Percentiles rank a stretch among this genome's conserved stretches.
Evolutionary conservation across 1,139 yeast genomes (phyloP).

Genomic region (Zygoascus hellenicus): DNA sequence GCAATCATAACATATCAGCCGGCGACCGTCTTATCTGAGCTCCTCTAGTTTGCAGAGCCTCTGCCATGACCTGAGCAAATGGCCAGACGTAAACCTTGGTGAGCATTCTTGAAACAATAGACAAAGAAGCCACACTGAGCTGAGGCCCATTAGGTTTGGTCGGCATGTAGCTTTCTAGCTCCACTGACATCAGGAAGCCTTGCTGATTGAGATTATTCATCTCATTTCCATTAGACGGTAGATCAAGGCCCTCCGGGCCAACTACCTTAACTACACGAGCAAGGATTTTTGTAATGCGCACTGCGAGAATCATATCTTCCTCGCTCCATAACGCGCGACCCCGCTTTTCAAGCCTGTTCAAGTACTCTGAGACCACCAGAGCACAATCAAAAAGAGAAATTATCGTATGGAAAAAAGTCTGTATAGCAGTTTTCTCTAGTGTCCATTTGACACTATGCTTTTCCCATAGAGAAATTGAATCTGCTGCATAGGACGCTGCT

Average conservation of each 20-base stretch:
- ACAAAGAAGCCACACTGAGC: slow-evolving; percentile 23
- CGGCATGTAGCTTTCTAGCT: slow-evolving; percentile 6
- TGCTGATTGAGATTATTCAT: neutral
- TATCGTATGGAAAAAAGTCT: slow-evolving; percentile 36
- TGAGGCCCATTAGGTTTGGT: slow-evolving; percentile 10
- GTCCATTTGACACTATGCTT: slow-evolving; percentile 35
- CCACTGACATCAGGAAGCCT: slow-evolving; percentile 3
- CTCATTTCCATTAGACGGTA: slow-evolving; percentile 1
- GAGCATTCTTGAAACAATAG: slow-evolving; percentile 25
- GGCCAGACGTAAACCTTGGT: slow-evolving; percentile 31
- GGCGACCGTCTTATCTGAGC: slow-evolving; percentile 17
- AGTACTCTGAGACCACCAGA: slow-evolving; percentile 33
- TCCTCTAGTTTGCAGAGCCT: slow-evolving; percentile 25
- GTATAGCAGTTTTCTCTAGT: slow-evolving; percentile 30
- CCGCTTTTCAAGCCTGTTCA: slow-evolving; percentile 27
- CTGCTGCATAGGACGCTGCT: slow-evolving; percentile 37
- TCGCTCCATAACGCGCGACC: slow-evolving; percentile 23
- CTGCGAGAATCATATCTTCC: slow-evolving; percentile 27
- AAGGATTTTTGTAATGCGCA: slow-evolving; percentile 29
- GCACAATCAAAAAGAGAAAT: slow-evolving; percentile 36
- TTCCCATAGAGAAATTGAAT: slow-evolving; percentile 37
- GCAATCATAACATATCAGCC: neutral
- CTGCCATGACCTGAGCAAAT: slow-evolving; percentile 30
- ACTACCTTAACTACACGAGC: slow-evolving; percentile 28
- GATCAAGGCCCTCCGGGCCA: slow-evolving; percentile 21